These are phyloP conservation scores for Solanum acaule DNA, from an alignment of 257 asterid genomes.

Conservation along the genomic window DNA sequence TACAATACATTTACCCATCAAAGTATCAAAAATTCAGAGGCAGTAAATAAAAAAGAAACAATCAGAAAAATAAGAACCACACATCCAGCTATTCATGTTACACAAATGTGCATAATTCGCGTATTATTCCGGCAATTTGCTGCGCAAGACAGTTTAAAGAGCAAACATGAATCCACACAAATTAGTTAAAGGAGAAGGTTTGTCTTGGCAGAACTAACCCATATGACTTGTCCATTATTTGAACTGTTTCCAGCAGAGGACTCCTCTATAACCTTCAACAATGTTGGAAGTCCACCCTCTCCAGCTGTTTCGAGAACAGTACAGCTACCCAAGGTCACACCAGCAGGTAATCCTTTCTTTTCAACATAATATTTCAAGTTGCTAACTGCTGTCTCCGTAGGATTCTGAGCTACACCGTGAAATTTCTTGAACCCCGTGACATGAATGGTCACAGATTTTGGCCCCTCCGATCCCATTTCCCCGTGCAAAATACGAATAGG, in stretches of 20 bases:
- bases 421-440: constrained; percentile 65
- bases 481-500: background rate
- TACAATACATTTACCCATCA: background rate
- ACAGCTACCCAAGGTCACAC: constrained; percentile 37
- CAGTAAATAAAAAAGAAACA: background rate
- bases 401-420: constrained; percentile 46
- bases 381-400: constrained; percentile 33
- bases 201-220: constrained; percentile 32
- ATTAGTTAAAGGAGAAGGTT: background rate
- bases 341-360: constrained; percentile 27
- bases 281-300: constrained; percentile 34
- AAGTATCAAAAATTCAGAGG: background rate
- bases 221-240: constrained; percentile 27
- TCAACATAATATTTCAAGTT: constrained; percentile 32
- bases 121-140: background rate
- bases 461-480: constrained; percentile 55
- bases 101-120: background rate
- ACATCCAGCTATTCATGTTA: background rate
- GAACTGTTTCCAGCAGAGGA: constrained; percentile 6
- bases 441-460: constrained; percentile 30
- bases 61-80: background rate
- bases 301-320: constrained; percentile 54
- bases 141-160: background rate
- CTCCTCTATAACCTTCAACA: constrained; percentile 44
- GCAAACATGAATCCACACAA: background rate